Conservation (phyloP, 192 early-diverging fungal species). For the Globomyces pollinis-pini region DNA sequence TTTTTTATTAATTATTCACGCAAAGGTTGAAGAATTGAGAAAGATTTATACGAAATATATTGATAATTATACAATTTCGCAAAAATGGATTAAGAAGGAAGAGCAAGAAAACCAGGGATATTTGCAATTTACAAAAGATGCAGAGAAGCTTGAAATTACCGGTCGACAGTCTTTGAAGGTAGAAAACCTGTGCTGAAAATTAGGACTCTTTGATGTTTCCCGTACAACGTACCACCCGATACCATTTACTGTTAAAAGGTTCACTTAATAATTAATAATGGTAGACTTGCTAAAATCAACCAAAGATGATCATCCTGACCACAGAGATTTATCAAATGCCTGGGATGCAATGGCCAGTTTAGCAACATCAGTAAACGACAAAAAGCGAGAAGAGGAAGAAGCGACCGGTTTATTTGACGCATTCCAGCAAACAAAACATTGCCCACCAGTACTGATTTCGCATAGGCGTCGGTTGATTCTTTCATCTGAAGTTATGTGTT, state of each 20-base stretch:
- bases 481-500: slow-evolving; percentile 28
- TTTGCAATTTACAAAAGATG: slow-evolving; percentile 24
- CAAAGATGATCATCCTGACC: slow-evolving; percentile 40
- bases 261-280: slow-evolving; percentile 5
- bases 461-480: slow-evolving; percentile 36
- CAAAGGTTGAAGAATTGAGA: slow-evolving; percentile 25
- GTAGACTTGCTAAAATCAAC: slow-evolving; percentile 44
- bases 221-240: slow-evolving; percentile 36
- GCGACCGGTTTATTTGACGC: slow-evolving; percentile 42
- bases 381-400: slow-evolving; percentile 44
- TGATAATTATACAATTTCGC: slow-evolving; percentile 28
- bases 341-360: slow-evolving; percentile 32
- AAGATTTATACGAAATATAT: slow-evolving; percentile 32
- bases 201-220: slow-evolving; percentile 31
- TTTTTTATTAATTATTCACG: too few relatives aligned
- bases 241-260: slow-evolving; percentile 38
- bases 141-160: slow-evolving; percentile 18
- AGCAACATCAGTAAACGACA: slow-evolving; percentile 43
- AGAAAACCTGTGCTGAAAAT: too few relatives aligned
- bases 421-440: slow-evolving; percentile 42
- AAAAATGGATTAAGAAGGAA: slow-evolving; percentile 27
- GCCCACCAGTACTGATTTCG: slow-evolving; percentile 42
- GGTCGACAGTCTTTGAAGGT: slow-evolving; percentile 22
- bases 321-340: slow-evolving; percentile 25
- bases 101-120: slow-evolving; percentile 32